Percentiles rank a stretch among this genome's conserved stretches.
Evolutionary conservation across 345 rosid species (phyloP).

Genomic region (Acer yangbiense): DNA sequence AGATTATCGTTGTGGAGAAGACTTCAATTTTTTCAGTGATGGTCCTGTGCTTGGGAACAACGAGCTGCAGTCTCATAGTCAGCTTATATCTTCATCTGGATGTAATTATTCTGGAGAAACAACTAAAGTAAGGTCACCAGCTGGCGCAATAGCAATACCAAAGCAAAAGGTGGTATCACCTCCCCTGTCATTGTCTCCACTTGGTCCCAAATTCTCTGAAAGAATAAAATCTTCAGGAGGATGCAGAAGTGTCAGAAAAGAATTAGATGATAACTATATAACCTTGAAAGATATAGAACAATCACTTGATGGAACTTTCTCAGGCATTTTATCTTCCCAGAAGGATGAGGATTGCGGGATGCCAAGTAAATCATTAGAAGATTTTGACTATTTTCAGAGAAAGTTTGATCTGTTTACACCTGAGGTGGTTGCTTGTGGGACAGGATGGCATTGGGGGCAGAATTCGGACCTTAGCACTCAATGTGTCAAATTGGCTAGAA

Average conservation of each 20-base stretch:
- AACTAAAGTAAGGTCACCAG: constrained; percentile 29
- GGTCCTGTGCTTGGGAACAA: constrained; percentile 45
- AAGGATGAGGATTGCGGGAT: constrained; percentile 34
- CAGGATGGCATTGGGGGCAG: constrained; percentile 33
- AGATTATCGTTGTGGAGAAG: constrained; percentile 16
- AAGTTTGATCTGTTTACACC: constrained; percentile 40
- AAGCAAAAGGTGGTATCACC: constrained; percentile 40
- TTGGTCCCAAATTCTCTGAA: constrained; percentile 57
- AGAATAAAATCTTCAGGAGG: constrained; percentile 38
- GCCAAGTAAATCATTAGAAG: constrained; percentile 43
- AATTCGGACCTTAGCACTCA: constrained; percentile 31
- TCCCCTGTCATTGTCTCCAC: constrained; percentile 61
- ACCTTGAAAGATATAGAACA: constrained; percentile 39
- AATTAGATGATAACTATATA: constrained; percentile 28
- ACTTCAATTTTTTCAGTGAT: constrained; percentile 35
- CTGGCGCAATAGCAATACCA: constrained; percentile 40
- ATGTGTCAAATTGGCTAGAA: constrained; percentile 35
- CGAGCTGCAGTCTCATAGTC: constrained; percentile 13
- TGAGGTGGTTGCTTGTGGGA: constrained; percentile 29
- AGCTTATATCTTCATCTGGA: constrained; percentile 19
- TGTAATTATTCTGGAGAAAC: constrained; percentile 31
- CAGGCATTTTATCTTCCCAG: constrained; percentile 26
- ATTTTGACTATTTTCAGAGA: constrained; percentile 36
- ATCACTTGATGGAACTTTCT: constrained; percentile 36
- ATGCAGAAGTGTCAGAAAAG: constrained; percentile 24